These are phyloP conservation scores for Bruguiera sexangula DNA, from an alignment of 345 rosid species.

Conservation along the genomic window DNA sequence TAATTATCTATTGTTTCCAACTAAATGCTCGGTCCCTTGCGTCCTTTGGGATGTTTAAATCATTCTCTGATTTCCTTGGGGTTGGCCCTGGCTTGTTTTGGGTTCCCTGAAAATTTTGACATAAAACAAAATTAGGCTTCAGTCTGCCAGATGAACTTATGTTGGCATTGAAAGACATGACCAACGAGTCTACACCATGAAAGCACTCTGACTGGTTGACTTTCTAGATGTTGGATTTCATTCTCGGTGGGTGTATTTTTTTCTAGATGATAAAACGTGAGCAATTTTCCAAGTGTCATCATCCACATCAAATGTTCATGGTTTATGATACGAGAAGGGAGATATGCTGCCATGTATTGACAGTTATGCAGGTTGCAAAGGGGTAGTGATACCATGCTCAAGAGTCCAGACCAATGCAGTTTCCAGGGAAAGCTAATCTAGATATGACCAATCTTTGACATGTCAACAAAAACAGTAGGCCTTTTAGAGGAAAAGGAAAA, in stretches of 20 bases:
- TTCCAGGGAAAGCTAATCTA: neutral
- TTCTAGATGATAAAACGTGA: too few species aligned
- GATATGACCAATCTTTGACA: neutral
- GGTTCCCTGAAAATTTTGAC: slow-evolving; percentile 37
- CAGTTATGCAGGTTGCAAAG: too few species aligned
- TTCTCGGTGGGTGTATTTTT: too few species aligned
- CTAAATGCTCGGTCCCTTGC: slow-evolving; percentile 26
- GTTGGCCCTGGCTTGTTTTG: slow-evolving; percentile 42
- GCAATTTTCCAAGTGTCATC: too few species aligned
- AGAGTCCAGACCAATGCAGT: neutral
- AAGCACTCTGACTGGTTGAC: neutral
- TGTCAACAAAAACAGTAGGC: neutral
- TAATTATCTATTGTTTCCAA: slow-evolving; percentile 26
- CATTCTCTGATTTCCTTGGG: slow-evolving; percentile 43
- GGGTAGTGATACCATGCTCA: neutral
- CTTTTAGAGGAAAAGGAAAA: neutral
- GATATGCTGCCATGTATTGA: too few species aligned
- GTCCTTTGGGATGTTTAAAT: slow-evolving; percentile 34
- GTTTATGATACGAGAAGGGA: neutral
- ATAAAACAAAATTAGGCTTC: neutral
- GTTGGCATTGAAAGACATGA: neutral
- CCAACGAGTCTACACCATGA: neutral
- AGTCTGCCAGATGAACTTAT: neutral
- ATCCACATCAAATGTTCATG: neutral
- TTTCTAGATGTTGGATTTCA: neutral